Conservation (phyloP, 2,329 filamentous ascomycete genomes). For the Penicillium sclerotigenum region DNA sequence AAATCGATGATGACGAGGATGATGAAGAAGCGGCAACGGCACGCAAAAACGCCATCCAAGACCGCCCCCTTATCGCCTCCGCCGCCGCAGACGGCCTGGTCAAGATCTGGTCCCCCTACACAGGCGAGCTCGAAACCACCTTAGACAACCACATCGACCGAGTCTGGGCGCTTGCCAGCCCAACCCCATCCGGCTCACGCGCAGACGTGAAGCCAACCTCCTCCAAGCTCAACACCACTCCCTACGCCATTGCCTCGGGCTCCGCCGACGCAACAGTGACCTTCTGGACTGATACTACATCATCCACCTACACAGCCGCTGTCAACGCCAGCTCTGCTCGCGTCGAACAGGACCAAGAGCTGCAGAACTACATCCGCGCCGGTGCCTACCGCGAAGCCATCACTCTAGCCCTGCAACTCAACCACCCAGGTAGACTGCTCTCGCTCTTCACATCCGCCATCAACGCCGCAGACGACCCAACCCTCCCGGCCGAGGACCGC, state of each 20-base stretch:
- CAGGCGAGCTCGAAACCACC: slow-evolving; percentile 80
- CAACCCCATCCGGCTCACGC: slow-evolving; percentile 38
- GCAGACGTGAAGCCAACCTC: slow-evolving; percentile 30
- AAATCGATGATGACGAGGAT: slow-evolving; percentile 32
- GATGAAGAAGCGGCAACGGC: slow-evolving; percentile 30
- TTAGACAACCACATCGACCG: slow-evolving; percentile 96
- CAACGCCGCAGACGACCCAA: slow-evolving; percentile 63
- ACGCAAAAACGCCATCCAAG: slow-evolving; percentile 32
- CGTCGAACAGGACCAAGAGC: slow-evolving; percentile 89
- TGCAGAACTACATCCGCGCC: slow-evolving; percentile 86
- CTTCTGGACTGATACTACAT: slow-evolving; percentile 92
- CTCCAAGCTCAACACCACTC: slow-evolving; percentile 35
- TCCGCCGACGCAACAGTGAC: slow-evolving; percentile 89
- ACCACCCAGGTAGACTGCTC: slow-evolving; percentile 86
- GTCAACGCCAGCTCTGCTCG: slow-evolving; percentile 71
- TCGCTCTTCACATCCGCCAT: slow-evolving; percentile 79
- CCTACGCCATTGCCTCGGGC: slow-evolving; percentile 77
- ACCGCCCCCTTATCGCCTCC: slow-evolving; percentile 60
- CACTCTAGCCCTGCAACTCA: slow-evolving; percentile 83
- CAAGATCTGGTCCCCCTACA: slow-evolving; percentile 90
- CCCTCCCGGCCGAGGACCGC: slow-evolving; percentile 24
- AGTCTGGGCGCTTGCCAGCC: slow-evolving; percentile 85
- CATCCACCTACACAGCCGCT: slow-evolving; percentile 70
- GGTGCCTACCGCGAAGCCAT: slow-evolving; percentile 92
- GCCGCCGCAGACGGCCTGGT: slow-evolving; percentile 92